Conservation (phyloP, 495 filamentous ascomycete species). For the Jackrogersella multiformis region DNA sequence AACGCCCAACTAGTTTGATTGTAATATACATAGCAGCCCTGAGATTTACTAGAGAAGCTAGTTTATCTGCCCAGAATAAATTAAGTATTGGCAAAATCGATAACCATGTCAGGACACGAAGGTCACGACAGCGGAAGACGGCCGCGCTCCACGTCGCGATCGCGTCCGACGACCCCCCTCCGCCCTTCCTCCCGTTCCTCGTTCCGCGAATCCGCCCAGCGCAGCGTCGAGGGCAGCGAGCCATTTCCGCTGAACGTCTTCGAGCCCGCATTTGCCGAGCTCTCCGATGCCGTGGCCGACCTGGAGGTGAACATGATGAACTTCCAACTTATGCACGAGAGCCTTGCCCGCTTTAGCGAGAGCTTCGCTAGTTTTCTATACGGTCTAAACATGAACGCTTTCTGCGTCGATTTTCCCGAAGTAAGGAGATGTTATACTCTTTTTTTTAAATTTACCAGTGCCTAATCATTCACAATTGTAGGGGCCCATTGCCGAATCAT, state of each 20-base stretch:
- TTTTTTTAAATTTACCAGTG: neutral
- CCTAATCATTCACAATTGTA: slow-evolving; percentile 28
- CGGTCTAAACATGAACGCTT: slow-evolving; percentile 98
- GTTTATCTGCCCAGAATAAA: too few species aligned
- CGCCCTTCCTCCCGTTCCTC: slow-evolving; percentile 91
- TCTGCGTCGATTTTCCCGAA: slow-evolving; percentile 98
- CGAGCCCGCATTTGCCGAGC: slow-evolving; percentile 89
- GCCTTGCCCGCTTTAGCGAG: slow-evolving; percentile 91
- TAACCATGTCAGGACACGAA: slow-evolving; percentile 44
- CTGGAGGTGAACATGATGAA: slow-evolving; percentile 98
- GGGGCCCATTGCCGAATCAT: slow-evolving; percentile 70
- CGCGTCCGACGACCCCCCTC: slow-evolving; percentile 91
- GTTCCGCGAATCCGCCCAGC: slow-evolving; percentile 70
- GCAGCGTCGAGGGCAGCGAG: slow-evolving; percentile 65
- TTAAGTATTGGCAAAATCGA: too few species aligned
- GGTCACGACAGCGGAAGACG: slow-evolving; percentile 42
- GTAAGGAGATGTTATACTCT: slow-evolving; percentile 51
- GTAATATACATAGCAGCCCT: neutral
- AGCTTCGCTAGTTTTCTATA: slow-evolving; percentile 96
- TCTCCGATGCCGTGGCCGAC: slow-evolving; percentile 93
- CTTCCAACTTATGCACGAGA: slow-evolving; percentile 96
- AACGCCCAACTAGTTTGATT: neutral
- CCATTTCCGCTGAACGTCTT: slow-evolving; percentile 81
- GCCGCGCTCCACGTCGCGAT: slow-evolving; percentile 64
- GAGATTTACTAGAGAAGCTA: neutral